phyloP scores from a whole-genome alignment of 2,329 filamentous ascomycete genomes.

The Clarireedia homoeocarpa region DNA sequence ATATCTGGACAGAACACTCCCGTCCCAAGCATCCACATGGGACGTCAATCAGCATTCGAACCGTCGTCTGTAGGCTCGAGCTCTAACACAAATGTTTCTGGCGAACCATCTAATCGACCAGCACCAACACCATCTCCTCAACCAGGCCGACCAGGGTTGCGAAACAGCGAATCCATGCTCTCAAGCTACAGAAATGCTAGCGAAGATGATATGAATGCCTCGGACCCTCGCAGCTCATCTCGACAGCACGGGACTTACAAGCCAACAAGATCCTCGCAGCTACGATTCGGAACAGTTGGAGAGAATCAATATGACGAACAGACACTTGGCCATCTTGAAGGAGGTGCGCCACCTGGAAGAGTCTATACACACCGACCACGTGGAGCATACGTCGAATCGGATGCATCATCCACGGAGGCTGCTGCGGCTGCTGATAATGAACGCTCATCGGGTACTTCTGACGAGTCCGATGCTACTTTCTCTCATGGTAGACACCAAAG shows the following conservation, averaged over 20 bases:
- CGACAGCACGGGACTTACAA: slow-evolving; percentile 24
- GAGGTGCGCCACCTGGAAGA: slow-evolving; percentile 14
- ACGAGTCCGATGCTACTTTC: slow-evolving; percentile 24
- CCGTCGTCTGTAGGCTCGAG: neutral
- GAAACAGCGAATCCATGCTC: slow-evolving; percentile 2
- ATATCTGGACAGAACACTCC: slow-evolving; percentile 34
- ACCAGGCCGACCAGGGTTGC: neutral
- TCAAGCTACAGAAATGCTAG: slow-evolving; percentile 4
- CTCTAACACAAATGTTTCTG: slow-evolving; percentile 2
- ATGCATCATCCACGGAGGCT: slow-evolving; percentile 18
- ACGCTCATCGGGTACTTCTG: slow-evolving; percentile 24
- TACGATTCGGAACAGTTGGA: slow-evolving; percentile 27
- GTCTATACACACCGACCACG: slow-evolving; percentile 16
- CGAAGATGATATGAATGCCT: slow-evolving; percentile 2
- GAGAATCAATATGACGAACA: slow-evolving; percentile 20
- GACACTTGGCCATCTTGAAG: slow-evolving; percentile 24
- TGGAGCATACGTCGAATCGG: slow-evolving; percentile 12
- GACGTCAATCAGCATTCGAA: slow-evolving; percentile 11
- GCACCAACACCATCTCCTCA: neutral
- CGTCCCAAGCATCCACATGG: slow-evolving; percentile 16
- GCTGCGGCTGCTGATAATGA: slow-evolving; percentile 25
- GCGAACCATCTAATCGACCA: neutral
- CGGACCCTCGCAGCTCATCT: slow-evolving; percentile 1
- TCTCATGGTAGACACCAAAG: slow-evolving; percentile 13
- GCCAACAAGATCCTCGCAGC: slow-evolving; percentile 28